Conservation (phyloP, 106 monocot genomes). For the Xerophyta viscosa region DNA sequence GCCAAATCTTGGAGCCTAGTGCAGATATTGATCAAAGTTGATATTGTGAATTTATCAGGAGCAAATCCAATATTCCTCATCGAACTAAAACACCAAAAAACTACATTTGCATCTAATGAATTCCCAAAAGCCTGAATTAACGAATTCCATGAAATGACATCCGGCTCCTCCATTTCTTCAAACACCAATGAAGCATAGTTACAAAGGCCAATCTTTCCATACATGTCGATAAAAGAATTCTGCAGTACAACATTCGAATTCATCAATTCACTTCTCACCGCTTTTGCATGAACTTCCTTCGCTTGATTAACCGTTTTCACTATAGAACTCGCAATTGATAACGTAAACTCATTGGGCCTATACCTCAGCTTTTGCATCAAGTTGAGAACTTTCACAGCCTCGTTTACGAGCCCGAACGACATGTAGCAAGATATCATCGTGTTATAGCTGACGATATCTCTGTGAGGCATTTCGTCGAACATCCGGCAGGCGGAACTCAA, state of each 20-base stretch:
- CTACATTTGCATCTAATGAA: slow-evolving; percentile 8
- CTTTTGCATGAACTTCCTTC: slow-evolving; percentile 54
- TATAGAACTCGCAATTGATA: slow-evolving; percentile 43
- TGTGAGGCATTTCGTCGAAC: slow-evolving; percentile 51
- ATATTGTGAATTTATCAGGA: slow-evolving; percentile 56
- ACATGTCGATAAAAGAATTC: slow-evolving; percentile 71
- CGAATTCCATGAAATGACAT: slow-evolving; percentile 79
- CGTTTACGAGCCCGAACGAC: background rate
- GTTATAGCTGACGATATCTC: slow-evolving; percentile 57
- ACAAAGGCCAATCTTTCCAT: slow-evolving; percentile 40
- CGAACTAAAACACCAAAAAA: slow-evolving; percentile 31
- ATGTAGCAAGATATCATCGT: slow-evolving; percentile 39
- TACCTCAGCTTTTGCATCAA: slow-evolving; percentile 35
- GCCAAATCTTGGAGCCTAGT: slow-evolving; percentile 19
- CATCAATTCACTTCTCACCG: slow-evolving; percentile 19
- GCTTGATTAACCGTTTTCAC: slow-evolving; percentile 22
- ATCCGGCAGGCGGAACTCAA: slow-evolving; percentile 22
- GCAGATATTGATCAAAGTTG: slow-evolving; percentile 39
- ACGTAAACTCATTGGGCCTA: slow-evolving; percentile 29
- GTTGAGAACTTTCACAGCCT: slow-evolving; percentile 15
- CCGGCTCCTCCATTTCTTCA: slow-evolving; percentile 26
- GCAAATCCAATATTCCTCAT: slow-evolving; percentile 34
- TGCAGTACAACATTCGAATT: slow-evolving; percentile 32
- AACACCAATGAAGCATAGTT: slow-evolving; percentile 41
- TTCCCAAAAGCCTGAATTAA: slow-evolving; percentile 36